These are phyloP conservation scores for Dendrobium officinale DNA, from an alignment of 106 monocot species.

Conservation along the genomic window DNA sequence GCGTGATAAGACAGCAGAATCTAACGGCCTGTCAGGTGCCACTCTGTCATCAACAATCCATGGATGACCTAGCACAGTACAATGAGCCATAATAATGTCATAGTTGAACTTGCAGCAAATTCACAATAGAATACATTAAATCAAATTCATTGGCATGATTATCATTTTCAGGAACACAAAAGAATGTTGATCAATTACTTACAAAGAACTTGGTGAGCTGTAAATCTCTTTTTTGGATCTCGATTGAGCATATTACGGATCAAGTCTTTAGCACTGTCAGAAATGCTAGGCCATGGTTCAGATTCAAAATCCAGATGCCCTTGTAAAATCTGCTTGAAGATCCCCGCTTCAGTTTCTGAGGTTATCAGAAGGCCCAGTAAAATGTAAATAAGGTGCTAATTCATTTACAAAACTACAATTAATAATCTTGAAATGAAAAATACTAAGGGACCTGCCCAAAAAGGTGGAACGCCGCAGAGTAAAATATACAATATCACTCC, in stretches of 20 bases:
- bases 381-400: conserved; percentile 3
- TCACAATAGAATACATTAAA: background rate
- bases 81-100: conserved; percentile 6
- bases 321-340: conserved; percentile 74
- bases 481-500: conserved; percentile 70
- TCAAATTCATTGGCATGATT: background rate
- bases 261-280: conserved; percentile 86
- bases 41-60: conserved; percentile 89
- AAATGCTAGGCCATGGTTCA: conserved; percentile 84
- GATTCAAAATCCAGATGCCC: conserved; percentile 82
- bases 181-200: conserved; percentile 15
- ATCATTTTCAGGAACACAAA: background rate
- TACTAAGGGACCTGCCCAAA: conserved; percentile 66
- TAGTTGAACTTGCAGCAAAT: background rate
- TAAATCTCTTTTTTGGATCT: conserved; percentile 64
- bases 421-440: background rate
- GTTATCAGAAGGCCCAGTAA: conserved; percentile 5
- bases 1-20: conserved; percentile 88
- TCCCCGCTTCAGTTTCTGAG: conserved; percentile 84
- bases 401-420: background rate
- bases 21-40: conserved; percentile 81
- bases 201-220: conserved; percentile 92
- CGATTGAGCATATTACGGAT: conserved; percentile 72
- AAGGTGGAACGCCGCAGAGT: conserved; percentile 66
- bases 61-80: conserved; percentile 54